Percentiles rank a stretch among this genome's conserved stretches.
Conservation (phyloP, 768 basidiomycete genomes). For the Lactifluus echinatus region DNA sequence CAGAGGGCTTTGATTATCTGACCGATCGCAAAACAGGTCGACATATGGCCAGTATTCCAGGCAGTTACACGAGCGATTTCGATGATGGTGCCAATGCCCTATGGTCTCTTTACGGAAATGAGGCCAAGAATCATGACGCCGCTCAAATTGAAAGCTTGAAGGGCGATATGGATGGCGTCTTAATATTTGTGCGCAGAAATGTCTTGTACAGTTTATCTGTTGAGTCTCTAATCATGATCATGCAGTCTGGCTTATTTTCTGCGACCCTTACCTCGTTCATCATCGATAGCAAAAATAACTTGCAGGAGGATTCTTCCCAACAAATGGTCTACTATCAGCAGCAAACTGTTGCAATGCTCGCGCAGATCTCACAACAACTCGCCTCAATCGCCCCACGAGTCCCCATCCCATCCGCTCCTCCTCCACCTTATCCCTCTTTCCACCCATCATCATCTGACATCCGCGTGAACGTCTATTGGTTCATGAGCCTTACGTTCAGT, state of each 20-base stretch:
- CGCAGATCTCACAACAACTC: neutral
- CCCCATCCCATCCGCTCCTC: neutral
- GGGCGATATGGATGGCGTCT: too few relatives aligned
- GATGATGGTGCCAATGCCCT: too few relatives aligned
- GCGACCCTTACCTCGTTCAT: neutral
- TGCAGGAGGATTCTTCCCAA: neutral
- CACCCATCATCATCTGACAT: neutral
- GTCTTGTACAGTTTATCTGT: too few relatives aligned
- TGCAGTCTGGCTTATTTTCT: conserved; percentile 5
- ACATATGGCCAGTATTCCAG: too few relatives aligned
- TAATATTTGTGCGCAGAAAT: too few relatives aligned
- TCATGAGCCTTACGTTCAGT: neutral
- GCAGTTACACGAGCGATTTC: too few relatives aligned
- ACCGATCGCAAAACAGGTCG: too few relatives aligned
- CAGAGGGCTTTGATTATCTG: too few relatives aligned
- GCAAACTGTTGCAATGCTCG: neutral
- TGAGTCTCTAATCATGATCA: too few relatives aligned
- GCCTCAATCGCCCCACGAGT: neutral
- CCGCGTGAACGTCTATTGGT: neutral
- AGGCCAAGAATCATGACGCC: too few relatives aligned
- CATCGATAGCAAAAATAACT: neutral
- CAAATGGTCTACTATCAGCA: neutral
- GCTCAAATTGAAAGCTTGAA: too few relatives aligned
- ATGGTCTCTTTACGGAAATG: too few relatives aligned
- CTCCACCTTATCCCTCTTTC: neutral